These are phyloP conservation scores for Miamiensis avidus DNA, from an alignment of 169 alveolate genomes.

Conservation along the genomic window DNA sequence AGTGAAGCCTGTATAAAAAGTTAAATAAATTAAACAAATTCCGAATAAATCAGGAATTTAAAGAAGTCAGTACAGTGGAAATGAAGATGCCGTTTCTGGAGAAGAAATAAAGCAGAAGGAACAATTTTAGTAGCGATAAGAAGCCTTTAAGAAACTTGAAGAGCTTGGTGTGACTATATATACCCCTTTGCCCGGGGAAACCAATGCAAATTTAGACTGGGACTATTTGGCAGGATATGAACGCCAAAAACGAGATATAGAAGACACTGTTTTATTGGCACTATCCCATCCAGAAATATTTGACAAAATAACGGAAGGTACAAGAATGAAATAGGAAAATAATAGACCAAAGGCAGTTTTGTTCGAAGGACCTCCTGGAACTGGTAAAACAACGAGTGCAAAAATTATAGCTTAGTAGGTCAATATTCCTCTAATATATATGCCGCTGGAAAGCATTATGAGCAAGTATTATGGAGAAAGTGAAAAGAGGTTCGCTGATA, in stretches of 20 bases:
- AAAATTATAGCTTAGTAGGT: conserved; percentile 82
- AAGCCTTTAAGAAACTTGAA: conserved; percentile 49
- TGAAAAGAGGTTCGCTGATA: conserved; percentile 79
- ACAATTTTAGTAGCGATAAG: background rate
- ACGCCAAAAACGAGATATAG: conserved; percentile 83
- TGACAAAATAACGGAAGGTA: conserved; percentile 78
- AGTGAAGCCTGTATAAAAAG: conserved; percentile 44
- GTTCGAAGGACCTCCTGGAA: conserved; percentile 94
- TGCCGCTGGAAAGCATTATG: conserved; percentile 85
- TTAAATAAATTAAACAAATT: background rate
- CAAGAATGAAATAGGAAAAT: conserved; percentile 80
- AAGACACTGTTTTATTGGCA: conserved; percentile 84
- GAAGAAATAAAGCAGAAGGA: conserved; percentile 20
- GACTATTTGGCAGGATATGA: conserved; percentile 88
- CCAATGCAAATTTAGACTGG: conserved; percentile 70
- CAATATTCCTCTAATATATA: conserved; percentile 83
- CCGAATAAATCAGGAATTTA: background rate
- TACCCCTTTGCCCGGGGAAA: conserved; percentile 47
- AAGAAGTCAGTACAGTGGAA: background rate
- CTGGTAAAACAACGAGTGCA: conserved; percentile 93
- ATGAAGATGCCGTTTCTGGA: background rate
- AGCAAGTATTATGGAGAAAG: conserved; percentile 89
- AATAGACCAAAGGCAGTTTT: conserved; percentile 87
- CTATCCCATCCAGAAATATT: conserved; percentile 83
- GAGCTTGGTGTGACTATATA: conserved; percentile 64